A percentile compares a stretch with the other conserved stretches of the same genome.
These are phyloP conservation scores for Physcomitrellopsis africana DNA, from an alignment of 225 moss, liverwort and hornwort genomes.

Conservation along the genomic window DNA sequence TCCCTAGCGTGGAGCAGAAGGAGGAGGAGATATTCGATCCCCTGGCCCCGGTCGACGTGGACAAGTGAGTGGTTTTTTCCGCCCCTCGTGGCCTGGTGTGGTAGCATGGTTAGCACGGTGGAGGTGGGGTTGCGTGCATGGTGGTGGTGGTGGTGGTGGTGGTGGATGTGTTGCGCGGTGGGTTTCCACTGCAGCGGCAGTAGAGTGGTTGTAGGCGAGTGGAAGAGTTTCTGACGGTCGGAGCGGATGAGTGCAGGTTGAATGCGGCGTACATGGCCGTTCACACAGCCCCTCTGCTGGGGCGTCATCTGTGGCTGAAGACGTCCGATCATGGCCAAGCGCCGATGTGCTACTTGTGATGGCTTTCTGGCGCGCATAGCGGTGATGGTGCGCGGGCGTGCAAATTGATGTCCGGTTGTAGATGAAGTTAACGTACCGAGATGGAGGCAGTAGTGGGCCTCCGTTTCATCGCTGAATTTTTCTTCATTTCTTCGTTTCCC, in stretches of 20 bases:
- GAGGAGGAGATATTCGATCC: slow-evolving; percentile 99
- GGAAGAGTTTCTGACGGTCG: slow-evolving; percentile 20
- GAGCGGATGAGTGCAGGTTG: slow-evolving; percentile 71
- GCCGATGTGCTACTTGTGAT: slow-evolving; percentile 53
- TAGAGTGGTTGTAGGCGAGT: neutral
- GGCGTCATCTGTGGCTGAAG: slow-evolving; percentile 99
- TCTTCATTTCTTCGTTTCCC: neutral
- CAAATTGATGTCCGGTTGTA: slow-evolving; percentile 36
- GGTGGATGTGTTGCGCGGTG: neutral
- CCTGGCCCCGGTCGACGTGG: slow-evolving; percentile 90
- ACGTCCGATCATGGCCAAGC: slow-evolving; percentile 96
- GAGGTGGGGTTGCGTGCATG: neutral
- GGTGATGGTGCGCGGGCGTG: slow-evolving; percentile 24
- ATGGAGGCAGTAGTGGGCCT: slow-evolving; percentile 38
- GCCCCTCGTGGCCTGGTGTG: no score
- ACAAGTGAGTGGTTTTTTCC: slow-evolving; percentile 72
- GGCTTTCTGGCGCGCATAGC: slow-evolving; percentile 15
- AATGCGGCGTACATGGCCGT: slow-evolving; percentile 97
- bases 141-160: neutral
- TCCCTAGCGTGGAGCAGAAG: slow-evolving; percentile 89
- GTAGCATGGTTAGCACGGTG: neutral
- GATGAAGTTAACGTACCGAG: slow-evolving; percentile 31
- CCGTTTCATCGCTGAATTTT: neutral
- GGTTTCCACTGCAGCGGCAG: no score
- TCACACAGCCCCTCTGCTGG: slow-evolving; percentile 87